A percentile compares a stretch with the other conserved stretches of the same genome.
These are phyloP conservation scores for Lachancea sp. DNA, from an alignment of 805 yeast species.

Conservation along the genomic window DNA sequence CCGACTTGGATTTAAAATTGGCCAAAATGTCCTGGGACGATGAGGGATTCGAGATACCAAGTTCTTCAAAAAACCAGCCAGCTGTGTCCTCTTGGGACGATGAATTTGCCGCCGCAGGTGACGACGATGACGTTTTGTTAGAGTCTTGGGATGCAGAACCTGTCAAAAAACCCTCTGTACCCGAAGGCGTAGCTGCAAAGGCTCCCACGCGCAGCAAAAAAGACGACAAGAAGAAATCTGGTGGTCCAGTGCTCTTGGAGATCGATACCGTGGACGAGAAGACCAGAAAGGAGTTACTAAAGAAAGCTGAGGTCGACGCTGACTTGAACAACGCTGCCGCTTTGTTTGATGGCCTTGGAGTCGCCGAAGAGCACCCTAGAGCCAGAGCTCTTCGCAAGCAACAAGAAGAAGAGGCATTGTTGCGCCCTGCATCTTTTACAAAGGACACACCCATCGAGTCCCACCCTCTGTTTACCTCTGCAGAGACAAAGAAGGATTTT, in stretches of 20 bases:
- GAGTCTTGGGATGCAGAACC: constrained; percentile 86
- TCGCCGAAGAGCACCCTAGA: constrained; percentile 44
- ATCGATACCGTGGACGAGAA: constrained; percentile 65
- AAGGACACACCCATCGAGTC: constrained; percentile 54
- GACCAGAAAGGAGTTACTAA: constrained; percentile 68
- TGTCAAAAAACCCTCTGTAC: constrained; percentile 40
- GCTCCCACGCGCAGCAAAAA: constrained; percentile 24
- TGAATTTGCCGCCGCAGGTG: constrained; percentile 39
- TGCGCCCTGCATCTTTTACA: constrained; percentile 26
- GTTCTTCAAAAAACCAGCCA: constrained; percentile 41
- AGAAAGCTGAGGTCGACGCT: constrained; percentile 72
- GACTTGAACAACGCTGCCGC: constrained; percentile 93
- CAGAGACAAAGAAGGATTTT: constrained; percentile 71
- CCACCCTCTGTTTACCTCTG: constrained; percentile 74
- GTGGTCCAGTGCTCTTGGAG: constrained; percentile 41
- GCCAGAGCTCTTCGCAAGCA: constrained; percentile 35
- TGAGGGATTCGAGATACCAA: constrained; percentile 78
- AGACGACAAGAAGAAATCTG: constrained; percentile 31
- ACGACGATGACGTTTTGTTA: constrained; percentile 63
- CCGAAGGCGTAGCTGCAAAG: constrained; percentile 36
- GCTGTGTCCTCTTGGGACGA: constrained; percentile 77
- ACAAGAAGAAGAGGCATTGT: constrained; percentile 31
- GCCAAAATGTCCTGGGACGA: constrained; percentile 53
- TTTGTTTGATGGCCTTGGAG: constrained; percentile 67
- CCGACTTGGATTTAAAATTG: background rate